phyloP scores from a whole-genome alignment of 176 grass and related monocot genomes.

The Guadua angustifolia region DNA sequence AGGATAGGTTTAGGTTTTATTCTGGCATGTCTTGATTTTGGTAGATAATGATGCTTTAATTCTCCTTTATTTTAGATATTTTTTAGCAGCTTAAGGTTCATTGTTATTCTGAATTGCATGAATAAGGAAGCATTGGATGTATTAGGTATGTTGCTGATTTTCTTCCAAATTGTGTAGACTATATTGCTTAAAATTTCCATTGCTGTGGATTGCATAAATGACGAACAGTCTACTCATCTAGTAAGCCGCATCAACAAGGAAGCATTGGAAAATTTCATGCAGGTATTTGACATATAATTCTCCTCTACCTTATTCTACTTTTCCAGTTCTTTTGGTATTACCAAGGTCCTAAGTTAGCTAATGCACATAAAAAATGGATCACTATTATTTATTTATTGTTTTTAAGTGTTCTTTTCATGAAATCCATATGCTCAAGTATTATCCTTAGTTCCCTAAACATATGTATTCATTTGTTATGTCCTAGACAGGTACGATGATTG shows the following conservation, averaged over 20 bases:
- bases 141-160: not conserved
- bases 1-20: not conserved
- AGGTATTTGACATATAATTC: constrained; percentile 45
- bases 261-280: constrained; percentile 56
- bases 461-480: constrained; percentile 12
- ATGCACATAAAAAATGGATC: not conserved
- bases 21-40: not conserved
- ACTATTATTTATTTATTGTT: not conserved
- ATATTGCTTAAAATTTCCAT: constrained; percentile 58
- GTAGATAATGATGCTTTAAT: not conserved
- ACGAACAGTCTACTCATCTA: constrained; percentile 40
- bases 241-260: constrained; percentile 66
- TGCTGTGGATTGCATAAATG: constrained; percentile 43
- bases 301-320: constrained; percentile 19
- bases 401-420: not conserved
- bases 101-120: constrained; percentile 1
- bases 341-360: not conserved
- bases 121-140: constrained; percentile 2
- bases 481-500: not conserved
- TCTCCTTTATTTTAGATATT: not conserved
- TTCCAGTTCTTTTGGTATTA: not conserved
- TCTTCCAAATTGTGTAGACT: constrained; percentile 39
- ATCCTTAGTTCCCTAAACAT: not conserved
- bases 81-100: not conserved
- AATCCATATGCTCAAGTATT: not conserved